A percentile compares a stretch with the other conserved stretches of the same genome.
Evolutionary conservation across 768 basidiomycete species (phyloP).

Genomic region (Lepiota venenata): DNA sequence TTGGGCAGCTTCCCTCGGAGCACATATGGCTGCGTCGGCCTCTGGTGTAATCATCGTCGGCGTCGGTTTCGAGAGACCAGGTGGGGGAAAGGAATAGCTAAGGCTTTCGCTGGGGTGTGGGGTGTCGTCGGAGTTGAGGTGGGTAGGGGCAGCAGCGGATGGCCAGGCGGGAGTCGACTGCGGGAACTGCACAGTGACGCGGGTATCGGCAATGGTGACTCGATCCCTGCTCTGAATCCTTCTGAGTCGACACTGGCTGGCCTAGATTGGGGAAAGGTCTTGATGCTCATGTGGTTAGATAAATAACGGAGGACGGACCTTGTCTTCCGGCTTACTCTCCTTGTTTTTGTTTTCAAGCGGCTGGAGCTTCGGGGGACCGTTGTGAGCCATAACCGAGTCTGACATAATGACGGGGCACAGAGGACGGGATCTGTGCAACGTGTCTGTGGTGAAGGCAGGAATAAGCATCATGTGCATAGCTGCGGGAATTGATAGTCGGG

Average conservation of each 20-base stretch:
- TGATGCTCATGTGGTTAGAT: no score
- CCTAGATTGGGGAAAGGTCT: no score
- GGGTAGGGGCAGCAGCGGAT: neutral
- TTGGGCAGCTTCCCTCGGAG: slow-evolving; percentile 5
- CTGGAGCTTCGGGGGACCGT: no score
- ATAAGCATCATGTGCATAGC: no score
- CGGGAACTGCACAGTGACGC: neutral
- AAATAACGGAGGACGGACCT: neutral
- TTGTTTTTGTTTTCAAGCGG: neutral
- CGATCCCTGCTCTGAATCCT: slow-evolving; percentile 3
- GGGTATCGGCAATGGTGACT: neutral
- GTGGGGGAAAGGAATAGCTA: slow-evolving; percentile 6
- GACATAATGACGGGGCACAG: neutral
- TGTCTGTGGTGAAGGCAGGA: neutral
- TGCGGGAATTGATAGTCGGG: no score
- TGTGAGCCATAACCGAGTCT: neutral
- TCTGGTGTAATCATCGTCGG: neutral
- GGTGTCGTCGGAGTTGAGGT: neutral
- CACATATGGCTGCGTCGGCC: neutral
- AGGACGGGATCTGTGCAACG: no score
- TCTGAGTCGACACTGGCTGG: slow-evolving; percentile 7
- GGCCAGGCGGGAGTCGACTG: neutral
- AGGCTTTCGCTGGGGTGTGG: neutral
- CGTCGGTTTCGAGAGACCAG: slow-evolving; percentile 7
- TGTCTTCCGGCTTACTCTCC: neutral